Evolutionary conservation across 2,329 filamentous ascomycete species (phyloP).

Genomic region (Cladosporium colombiae): DNA sequence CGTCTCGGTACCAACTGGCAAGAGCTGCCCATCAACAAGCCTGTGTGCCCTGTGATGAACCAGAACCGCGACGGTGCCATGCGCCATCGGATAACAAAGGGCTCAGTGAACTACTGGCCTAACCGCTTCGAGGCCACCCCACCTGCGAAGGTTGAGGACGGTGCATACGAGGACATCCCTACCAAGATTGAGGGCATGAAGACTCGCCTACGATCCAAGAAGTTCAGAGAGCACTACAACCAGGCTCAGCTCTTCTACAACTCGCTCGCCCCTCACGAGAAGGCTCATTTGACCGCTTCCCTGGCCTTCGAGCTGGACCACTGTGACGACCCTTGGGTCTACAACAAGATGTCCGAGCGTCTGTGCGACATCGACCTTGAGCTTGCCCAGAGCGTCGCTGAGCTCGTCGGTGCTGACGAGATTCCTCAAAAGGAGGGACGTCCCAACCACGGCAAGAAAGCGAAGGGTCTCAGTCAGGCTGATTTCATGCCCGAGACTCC

Average conservation of each 20-base stretch:
- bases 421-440: constrained; percentile 55
- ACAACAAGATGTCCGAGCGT: constrained; percentile 67
- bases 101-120: constrained; percentile 77
- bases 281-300: constrained; percentile 61
- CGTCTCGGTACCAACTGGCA: constrained; percentile 75
- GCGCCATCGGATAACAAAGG: constrained; percentile 72
- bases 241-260: constrained; percentile 85
- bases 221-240: constrained; percentile 75
- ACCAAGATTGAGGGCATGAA: constrained; percentile 70
- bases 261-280: constrained; percentile 67
- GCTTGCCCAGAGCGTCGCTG: constrained; percentile 68
- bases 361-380: constrained; percentile 71
- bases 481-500: constrained; percentile 65
- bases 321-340: constrained; percentile 77
- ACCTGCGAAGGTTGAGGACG: constrained; percentile 62
- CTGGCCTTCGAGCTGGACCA: constrained; percentile 75
- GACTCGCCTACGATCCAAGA: constrained; percentile 65
- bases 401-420: constrained; percentile 64
- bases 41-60: constrained; percentile 43
- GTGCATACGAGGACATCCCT: constrained; percentile 69
- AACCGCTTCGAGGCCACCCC: constrained; percentile 67
- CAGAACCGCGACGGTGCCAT: constrained; percentile 49
- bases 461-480: constrained; percentile 68
- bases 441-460: constrained; percentile 66
- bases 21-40: constrained; percentile 74